Percentiles rank a stretch among this genome's conserved stretches.
Conservation (phyloP, 139 green algal genomes). For the Volvox reticuliferus region DNA sequence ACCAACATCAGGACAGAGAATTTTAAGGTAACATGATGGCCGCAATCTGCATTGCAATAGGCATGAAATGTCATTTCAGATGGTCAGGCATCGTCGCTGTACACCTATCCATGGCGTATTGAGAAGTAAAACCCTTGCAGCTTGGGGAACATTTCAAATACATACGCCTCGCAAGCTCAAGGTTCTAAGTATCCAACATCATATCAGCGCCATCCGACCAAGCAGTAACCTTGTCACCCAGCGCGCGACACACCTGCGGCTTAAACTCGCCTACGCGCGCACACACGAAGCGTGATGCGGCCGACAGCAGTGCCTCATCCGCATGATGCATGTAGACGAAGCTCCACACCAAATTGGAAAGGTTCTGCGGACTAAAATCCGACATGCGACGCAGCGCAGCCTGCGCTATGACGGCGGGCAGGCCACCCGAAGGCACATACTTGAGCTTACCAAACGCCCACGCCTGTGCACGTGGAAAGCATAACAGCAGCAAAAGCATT, state of each 20-base stretch:
- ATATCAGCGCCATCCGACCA: no score
- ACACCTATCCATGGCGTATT: no score
- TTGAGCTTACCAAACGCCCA: slow-evolving; percentile 75
- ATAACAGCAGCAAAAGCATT: neutral
- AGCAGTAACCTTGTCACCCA: no score
- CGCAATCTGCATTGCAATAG: no score
- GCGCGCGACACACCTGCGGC: slow-evolving; percentile 25
- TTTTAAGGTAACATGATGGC: no score
- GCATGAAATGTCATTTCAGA: no score
- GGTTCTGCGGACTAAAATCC: slow-evolving; percentile 61
- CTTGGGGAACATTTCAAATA: no score
- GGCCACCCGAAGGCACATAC: slow-evolving; percentile 59
- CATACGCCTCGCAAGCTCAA: no score
- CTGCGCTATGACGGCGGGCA: slow-evolving; percentile 59
- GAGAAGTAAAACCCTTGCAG: no score
- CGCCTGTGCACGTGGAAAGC: slow-evolving; percentile 13
- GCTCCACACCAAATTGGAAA: slow-evolving; percentile 74
- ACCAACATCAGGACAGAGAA: no score
- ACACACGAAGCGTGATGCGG: slow-evolving; percentile 44
- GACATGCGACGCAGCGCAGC: slow-evolving; percentile 52
- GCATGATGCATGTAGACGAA: slow-evolving; percentile 76
- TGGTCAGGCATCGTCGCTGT: no score
- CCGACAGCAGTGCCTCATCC: slow-evolving; percentile 60
- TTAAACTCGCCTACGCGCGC: slow-evolving; percentile 60
- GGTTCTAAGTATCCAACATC: no score